phyloP scores from a whole-genome alignment of 2,329 filamentous ascomycete genomes.

The Penicillium sp. region DNA sequence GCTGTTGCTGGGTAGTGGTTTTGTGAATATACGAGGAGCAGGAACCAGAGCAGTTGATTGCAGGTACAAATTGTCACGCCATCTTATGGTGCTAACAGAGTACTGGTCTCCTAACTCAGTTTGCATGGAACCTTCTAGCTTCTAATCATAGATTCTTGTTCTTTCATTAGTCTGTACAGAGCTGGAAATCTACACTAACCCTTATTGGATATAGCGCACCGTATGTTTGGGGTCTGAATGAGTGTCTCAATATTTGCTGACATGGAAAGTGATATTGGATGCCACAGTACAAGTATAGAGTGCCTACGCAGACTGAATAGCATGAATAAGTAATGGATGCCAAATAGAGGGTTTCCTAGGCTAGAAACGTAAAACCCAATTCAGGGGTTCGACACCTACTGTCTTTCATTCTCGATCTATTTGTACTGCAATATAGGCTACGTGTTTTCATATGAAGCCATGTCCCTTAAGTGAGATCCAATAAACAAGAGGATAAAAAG shows the following conservation, averaged over 20 bases:
- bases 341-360: not conserved
- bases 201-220: too few relatives aligned
- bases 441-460: not conserved
- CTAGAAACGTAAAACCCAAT: not conserved
- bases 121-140: too few relatives aligned
- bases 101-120: not conserved
- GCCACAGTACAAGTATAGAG: not conserved
- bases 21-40: not conserved
- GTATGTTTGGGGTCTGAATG: too few relatives aligned
- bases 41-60: not conserved
- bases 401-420: not conserved
- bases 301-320: not conserved
- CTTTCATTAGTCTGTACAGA: too few relatives aligned
- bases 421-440: not conserved
- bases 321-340: not conserved
- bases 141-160: too few relatives aligned
- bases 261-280: too few relatives aligned
- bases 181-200: too few relatives aligned
- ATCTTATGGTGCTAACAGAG: not conserved
- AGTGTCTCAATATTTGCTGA: too few relatives aligned
- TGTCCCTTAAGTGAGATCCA: not conserved
- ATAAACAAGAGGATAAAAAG: not conserved
- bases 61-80: not conserved
- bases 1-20: constrained; percentile 1
- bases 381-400: not conserved